A percentile compares a stretch with the other conserved stretches of the same genome.
Conservation (phyloP, 2,329 filamentous ascomycete species). For the Dactylonectria macrodidyma region DNA sequence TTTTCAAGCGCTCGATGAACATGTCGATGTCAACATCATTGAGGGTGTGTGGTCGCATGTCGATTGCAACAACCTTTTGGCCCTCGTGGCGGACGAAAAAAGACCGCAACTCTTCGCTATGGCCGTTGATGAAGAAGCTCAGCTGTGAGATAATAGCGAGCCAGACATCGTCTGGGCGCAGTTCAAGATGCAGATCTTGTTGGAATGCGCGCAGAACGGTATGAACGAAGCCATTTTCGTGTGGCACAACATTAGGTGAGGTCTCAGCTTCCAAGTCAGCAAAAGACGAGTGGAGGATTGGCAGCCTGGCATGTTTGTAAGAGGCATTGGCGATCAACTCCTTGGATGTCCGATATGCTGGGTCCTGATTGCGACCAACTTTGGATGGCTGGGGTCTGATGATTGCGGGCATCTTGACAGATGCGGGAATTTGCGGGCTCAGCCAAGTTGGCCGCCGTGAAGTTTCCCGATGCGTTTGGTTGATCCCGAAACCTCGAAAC, state of each 20-base stretch:
- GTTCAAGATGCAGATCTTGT: constrained; percentile 38
- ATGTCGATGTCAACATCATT: too few species aligned
- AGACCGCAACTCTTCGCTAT: constrained; percentile 28
- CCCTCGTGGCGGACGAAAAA: constrained; percentile 32
- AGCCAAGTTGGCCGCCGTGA: too few species aligned
- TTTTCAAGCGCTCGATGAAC: too few species aligned
- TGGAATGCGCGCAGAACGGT: constrained; percentile 18
- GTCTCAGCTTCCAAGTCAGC: constrained; percentile 9
- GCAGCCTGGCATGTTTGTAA: constrained; percentile 10
- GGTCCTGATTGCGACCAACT: constrained; percentile 13
- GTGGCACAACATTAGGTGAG: constrained; percentile 1
- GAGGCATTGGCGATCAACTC: constrained; percentile 9
- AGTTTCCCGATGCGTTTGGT: too few species aligned
- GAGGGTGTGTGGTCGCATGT: neutral
- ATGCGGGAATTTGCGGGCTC: too few species aligned
- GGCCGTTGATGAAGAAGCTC: constrained; percentile 35
- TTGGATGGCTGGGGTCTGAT: constrained; percentile 21
- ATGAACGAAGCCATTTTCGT: constrained; percentile 25
- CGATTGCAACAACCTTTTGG: constrained; percentile 5
- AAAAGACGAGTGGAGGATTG: constrained; percentile 20
- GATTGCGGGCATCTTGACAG: constrained; percentile 3
- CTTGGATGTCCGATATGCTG: constrained; percentile 10
- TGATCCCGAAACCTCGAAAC: too few species aligned
- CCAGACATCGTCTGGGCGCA: constrained; percentile 36
- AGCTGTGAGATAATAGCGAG: constrained; percentile 27